phyloP scores from a whole-genome alignment of 495 filamentous ascomycete species.

The Wilcoxina mikolae region DNA sequence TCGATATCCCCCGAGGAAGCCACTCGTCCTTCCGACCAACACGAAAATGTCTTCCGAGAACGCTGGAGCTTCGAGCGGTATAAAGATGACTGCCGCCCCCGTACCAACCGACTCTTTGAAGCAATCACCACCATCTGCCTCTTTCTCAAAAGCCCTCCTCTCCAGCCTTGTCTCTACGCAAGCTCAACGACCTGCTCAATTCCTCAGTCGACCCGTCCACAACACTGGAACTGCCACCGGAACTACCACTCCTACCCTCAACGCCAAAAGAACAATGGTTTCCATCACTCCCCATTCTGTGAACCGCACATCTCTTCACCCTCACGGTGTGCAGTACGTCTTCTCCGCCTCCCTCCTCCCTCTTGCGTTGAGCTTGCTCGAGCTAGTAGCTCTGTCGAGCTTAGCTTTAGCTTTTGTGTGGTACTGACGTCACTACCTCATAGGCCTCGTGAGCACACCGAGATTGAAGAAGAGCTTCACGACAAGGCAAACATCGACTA shows the following conservation, averaged over 20 bases:
- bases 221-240: conserved; percentile 9
- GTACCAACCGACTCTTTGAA: neutral
- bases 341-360: too few species aligned
- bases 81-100: conserved; percentile 24
- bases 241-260: conserved; percentile 12
- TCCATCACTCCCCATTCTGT: conserved; percentile 25
- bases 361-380: conserved; percentile 3
- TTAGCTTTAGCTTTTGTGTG: conserved; percentile 2
- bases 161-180: neutral
- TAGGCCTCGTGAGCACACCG: conserved; percentile 58
- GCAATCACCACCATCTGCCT: neutral
- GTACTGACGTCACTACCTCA: conserved; percentile 14
- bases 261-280: conserved; percentile 14
- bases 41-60: conserved; percentile 13
- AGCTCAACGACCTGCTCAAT: neutral
- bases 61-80: conserved; percentile 18
- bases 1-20: conserved; percentile 9
- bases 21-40: neutral
- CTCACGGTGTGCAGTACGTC: conserved; percentile 67
- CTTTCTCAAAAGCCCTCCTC: conserved; percentile 6
- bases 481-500: conserved; percentile 99
- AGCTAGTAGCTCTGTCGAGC: too few species aligned
- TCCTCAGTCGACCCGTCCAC: conserved; percentile 2
- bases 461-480: conserved; percentile 93
- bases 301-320: conserved; percentile 41